These are phyloP conservation scores for Russula foetens DNA, from an alignment of 768 basidiomycete species.

Conservation along the genomic window DNA sequence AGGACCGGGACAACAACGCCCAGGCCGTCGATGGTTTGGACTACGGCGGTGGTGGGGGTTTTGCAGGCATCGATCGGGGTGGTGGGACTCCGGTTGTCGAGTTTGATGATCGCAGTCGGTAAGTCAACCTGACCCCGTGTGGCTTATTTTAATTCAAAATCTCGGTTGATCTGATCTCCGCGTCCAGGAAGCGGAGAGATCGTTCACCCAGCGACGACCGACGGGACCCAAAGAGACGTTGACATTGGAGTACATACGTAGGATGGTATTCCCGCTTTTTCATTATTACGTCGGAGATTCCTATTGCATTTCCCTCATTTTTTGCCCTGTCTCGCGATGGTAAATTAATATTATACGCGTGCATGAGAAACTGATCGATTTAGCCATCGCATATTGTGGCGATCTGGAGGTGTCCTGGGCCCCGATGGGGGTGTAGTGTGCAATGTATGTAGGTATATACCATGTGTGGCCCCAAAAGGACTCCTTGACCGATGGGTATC, in stretches of 20 bases:
- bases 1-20: conserved; percentile 79
- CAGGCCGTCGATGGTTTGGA: conserved; percentile 86
- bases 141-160: background rate
- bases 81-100: conserved; percentile 9
- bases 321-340: background rate
- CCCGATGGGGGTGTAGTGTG: no score
- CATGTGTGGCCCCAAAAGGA: no score
- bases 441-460: no score
- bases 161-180: background rate
- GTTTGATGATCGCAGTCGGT: conserved; percentile 18
- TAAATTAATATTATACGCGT: background rate
- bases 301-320: background rate
- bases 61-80: conserved; percentile 22
- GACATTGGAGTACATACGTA: background rate
- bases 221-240: conserved; percentile 19
- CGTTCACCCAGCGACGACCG: conserved; percentile 20
- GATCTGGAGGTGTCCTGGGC: background rate
- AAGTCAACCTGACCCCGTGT: background rate
- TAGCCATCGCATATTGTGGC: background rate
- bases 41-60: conserved; percentile 36
- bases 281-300: background rate
- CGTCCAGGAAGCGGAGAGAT: conserved; percentile 18
- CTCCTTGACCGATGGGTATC: no score
- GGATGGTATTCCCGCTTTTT: background rate
- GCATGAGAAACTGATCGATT: background rate